A percentile compares a stretch with the other conserved stretches of the same genome.
phyloP scores from a whole-genome alignment of 768 basidiomycete species.

The Mycena chlorophos region DNA sequence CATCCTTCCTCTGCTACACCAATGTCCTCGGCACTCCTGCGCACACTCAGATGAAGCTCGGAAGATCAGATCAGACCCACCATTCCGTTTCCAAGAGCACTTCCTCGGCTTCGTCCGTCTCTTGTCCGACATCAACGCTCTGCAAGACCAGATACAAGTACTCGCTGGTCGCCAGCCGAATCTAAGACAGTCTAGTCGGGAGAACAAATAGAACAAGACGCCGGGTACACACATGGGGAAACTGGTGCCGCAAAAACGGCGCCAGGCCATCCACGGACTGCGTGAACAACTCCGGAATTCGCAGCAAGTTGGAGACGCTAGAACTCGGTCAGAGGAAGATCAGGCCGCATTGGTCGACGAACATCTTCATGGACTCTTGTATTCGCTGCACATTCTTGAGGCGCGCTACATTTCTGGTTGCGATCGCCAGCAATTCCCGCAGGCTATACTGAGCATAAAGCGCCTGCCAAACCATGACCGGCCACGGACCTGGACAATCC shows the following conservation, averaged over 20 bases:
- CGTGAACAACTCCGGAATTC: conserved; percentile 47
- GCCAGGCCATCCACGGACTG: conserved; percentile 46
- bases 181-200: conserved; percentile 40
- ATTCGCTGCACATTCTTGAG: conserved; percentile 86
- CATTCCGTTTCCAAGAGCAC: conserved; percentile 81
- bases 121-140: conserved; percentile 61
- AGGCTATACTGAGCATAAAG: conserved; percentile 41
- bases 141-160: conserved; percentile 78
- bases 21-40: conserved; percentile 31
- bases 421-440: conserved; percentile 51
- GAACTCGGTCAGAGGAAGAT: conserved; percentile 11
- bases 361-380: conserved; percentile 84
- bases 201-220: conserved; percentile 17
- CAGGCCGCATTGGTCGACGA: conserved; percentile 24
- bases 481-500: conserved; percentile 55
- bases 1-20: conserved; percentile 41
- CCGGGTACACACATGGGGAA: conserved; percentile 72
- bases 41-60: not conserved
- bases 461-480: not conserved
- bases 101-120: conserved; percentile 67
- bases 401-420: conserved; percentile 60
- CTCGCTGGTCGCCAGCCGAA: conserved; percentile 81
- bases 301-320: conserved; percentile 69
- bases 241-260: conserved; percentile 73
- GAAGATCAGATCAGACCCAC: conserved; percentile 40